Base-by-base conservation (phyloP, 2,329 filamentous ascomycete genomes). In the Pseudohalonectria lignicola region DNA sequence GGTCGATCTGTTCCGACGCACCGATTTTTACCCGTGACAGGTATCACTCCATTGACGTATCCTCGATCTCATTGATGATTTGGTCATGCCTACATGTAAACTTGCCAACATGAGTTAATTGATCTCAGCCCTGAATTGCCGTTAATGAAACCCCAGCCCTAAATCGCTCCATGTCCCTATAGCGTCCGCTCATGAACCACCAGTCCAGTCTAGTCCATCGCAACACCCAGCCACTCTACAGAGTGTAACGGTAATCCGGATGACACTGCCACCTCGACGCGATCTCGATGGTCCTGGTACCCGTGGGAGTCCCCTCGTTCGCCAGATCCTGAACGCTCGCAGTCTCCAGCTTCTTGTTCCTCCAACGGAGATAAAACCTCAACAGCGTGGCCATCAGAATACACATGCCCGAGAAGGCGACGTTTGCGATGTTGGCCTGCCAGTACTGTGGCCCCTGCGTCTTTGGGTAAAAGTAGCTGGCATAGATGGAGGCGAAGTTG, bases 401-500 rank as follows among this genome's bases (percentile, higher is more conserved):
- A 19, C 43, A 44, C 19, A 37, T 31, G n/a, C 37, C 43, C 4
- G 39, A 40, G 29, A 44, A 45, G 15, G 42, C 43, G 13, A 45
- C 43, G 18, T 45, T 45, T n/a, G 43, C 40, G 3, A 45, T 39
- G 31, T 45, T 45, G 15, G 43, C 43, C 25, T 44, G 43, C 43
- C 43, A 45, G 26, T 43, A 45, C 26, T 21, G 39, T 6, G 43
- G 43, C 18, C 39, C 41, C 18, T 43, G 39, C 5, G 37, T 29
- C 19, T 21, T 25, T 4, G 34, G 34, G 43, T 59, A 61, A n/a
- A 61, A 40, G 36, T 60, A 60, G 1, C 51, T 53, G 12, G 53
- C 52, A 50, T 53, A 59, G 31, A 59, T 56, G 42, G 57, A 58
- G 8, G 54, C 51, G 0, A 49, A 52, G 21, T 53, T 53, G 13